Evolutionary conservation across 1,139 yeast genomes (phyloP), one percentile per base, ranked within the genome.

Genomic region (Lizanozyma gosingica): DNA sequence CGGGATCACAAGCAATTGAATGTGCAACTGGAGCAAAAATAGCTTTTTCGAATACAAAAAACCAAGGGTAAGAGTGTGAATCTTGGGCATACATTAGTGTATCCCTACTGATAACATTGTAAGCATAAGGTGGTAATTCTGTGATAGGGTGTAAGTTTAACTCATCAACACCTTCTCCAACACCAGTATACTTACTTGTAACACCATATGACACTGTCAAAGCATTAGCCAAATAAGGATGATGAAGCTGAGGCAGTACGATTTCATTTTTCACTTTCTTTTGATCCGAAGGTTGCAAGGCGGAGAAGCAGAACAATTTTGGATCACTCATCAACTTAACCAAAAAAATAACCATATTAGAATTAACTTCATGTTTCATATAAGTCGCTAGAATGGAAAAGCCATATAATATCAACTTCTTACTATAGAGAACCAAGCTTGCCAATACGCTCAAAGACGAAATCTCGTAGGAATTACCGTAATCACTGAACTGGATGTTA

Each of bases 281-380:
- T 6, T 6, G 29, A 11, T 22, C 29, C 11, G 29, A 22, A 22
- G 29, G 6, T 11, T 6, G 29, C 29, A 11, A 22, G 11, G 6
- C 11, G 29, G 29, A 6, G 29, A 22, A 22, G 29, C 29, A 55
- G 44, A 68, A 70, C 1, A 60, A 46, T 39, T 62, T 65, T 1
- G 65, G 47, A 43, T 69, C 75, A 43, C 70, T 60, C 44, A 71
- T 67, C 1, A 67, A 54, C 42, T 59, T 67, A 37, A 67, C 55
- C 38, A 70, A 53, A 40, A 62, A 66, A 3, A 68, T 59, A 27
- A 67, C 62, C 64, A 67, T 60, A 40, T 65, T 65, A 3, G 73
- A 65, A 46, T 65, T 67, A 39, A 67, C 56, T 40, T 68, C 74
- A 45, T 56, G 59, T 44, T 64, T 65, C 39, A 60, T 4, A 18